phyloP scores from a whole-genome alignment of 768 basidiomycete genomes.

The Dacryopinax primogenitus region DNA sequence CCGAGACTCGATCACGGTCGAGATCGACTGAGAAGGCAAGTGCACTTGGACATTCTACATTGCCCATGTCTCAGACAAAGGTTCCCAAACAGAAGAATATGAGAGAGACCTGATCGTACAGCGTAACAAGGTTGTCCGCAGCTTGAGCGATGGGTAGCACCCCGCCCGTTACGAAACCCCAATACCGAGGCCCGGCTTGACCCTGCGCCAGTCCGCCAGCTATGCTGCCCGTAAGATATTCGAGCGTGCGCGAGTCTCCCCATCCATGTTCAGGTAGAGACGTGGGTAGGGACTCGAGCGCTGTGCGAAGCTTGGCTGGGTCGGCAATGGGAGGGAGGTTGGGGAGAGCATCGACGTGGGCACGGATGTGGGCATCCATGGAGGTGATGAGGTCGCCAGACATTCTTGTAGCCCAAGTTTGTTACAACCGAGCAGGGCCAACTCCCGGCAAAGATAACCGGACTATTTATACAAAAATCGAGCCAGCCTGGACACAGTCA shows the following conservation, averaged over 20 bases:
- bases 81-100: conserved; percentile 17
- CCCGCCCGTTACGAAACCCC: conserved; percentile 27
- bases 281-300: conserved; percentile 20
- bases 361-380: not conserved
- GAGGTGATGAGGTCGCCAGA: not conserved
- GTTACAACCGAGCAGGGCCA: too few species aligned
- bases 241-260: conserved; percentile 23
- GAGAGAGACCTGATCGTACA: conserved; percentile 31
- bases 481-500: too few species aligned
- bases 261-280: conserved; percentile 25
- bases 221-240: conserved; percentile 24
- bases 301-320: conserved; percentile 15
- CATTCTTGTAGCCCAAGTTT: too few species aligned
- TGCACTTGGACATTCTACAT: not conserved
- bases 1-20: conserved; percentile 23
- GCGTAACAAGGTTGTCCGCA: conserved; percentile 29
- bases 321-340: not conserved
- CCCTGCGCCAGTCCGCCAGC: conserved; percentile 26
- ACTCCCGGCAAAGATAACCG: too few species aligned
- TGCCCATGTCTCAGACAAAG: conserved; percentile 12
- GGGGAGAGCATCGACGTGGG: not conserved
- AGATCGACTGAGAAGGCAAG: conserved; percentile 19
- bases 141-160: conserved; percentile 27
- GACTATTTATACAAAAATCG: too few species aligned
- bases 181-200: conserved; percentile 30